These are phyloP conservation scores for Ganoderma lingzhi DNA, from an alignment of 1,284 basidiomycete species.

Conservation along the genomic window DNA sequence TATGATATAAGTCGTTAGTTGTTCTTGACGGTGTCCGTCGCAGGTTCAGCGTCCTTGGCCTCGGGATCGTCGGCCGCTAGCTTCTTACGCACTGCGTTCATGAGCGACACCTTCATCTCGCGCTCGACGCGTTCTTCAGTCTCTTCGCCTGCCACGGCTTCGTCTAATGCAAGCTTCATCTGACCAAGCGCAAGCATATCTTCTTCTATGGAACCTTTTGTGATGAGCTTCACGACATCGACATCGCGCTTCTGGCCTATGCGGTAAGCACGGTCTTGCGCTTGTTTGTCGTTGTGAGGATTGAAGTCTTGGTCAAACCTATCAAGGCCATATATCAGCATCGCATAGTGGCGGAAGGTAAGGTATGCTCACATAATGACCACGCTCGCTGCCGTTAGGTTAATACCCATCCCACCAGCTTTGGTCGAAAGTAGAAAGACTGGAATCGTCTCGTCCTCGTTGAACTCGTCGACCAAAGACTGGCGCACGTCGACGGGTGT, in stretches of 20 bases:
- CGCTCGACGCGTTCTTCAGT: conserved; percentile 73
- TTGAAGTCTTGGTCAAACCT: conserved; percentile 99
- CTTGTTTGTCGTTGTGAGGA: conserved; percentile 92
- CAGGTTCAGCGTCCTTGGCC: conserved; percentile 13
- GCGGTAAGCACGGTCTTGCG: conserved; percentile 97
- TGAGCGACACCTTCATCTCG: conserved; percentile 83
- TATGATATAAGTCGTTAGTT: conserved; percentile 22
- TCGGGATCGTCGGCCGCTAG: conserved; percentile 51
- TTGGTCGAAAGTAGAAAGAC: conserved; percentile 97
- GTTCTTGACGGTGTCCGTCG: conserved; percentile 5
- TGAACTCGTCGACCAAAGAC: conserved; percentile 95
- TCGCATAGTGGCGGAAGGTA: background rate
- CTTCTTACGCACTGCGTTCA: conserved; percentile 83
- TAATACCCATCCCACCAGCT: conserved; percentile 94
- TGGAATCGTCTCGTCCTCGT: conserved; percentile 90
- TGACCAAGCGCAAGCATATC: conserved; percentile 92
- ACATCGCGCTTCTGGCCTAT: conserved; percentile 95
- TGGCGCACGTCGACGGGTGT: conserved; percentile 96
- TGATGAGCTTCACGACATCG: conserved; percentile 94
- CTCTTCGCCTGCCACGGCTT: conserved; percentile 86
- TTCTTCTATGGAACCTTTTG: conserved; percentile 94
- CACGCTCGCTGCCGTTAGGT: conserved; percentile 91
- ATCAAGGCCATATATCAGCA: conserved; percentile 6
- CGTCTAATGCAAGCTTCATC: conserved; percentile 91
- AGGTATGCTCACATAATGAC: conserved; percentile 78